Evolutionary conservation across 352 stramenopile species (phyloP).

Genomic region (Globisporangium splendens): DNA sequence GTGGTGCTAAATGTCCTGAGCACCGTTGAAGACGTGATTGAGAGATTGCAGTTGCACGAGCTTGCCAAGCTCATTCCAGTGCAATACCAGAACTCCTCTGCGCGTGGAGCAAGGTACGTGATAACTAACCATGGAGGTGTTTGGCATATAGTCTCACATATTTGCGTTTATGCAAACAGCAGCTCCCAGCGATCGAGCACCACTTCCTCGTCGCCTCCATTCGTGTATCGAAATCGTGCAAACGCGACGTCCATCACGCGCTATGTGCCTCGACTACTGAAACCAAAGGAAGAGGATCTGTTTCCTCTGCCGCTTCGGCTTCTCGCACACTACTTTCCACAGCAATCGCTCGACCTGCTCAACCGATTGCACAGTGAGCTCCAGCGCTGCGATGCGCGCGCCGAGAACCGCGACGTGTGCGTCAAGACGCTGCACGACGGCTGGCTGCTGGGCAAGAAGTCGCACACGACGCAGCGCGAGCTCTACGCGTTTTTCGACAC

Average conservation of each 20-base stretch:
- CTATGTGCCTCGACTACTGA: conserved; percentile 49
- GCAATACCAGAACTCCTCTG: conserved; percentile 17
- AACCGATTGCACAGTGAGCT: conserved; percentile 42
- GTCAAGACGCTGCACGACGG: conserved; percentile 52
- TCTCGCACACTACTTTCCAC: conserved; percentile 44
- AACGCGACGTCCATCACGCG: conserved; percentile 50
- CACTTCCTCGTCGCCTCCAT: conserved; percentile 21
- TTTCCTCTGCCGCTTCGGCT: conserved; percentile 43
- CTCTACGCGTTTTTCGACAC: conserved; percentile 62
- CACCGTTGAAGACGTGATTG: conserved; percentile 12
- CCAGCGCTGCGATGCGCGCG: conserved; percentile 15
- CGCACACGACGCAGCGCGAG: conserved; percentile 38
- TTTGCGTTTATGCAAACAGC: not conserved
- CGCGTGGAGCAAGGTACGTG: conserved; percentile 2
- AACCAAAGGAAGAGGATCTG: conserved; percentile 42
- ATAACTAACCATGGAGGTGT: conserved; percentile 4
- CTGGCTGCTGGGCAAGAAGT: conserved; percentile 56
- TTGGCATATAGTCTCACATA: not conserved
- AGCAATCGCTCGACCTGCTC: conserved; percentile 28
- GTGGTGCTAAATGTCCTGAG: conserved; percentile 4
- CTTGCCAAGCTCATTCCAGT: conserved; percentile 32
- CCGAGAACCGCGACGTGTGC: conserved; percentile 42
- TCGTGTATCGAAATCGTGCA: conserved; percentile 58
- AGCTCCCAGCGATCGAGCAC: not conserved
- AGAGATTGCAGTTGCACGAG: conserved; percentile 24